These are phyloP conservation scores for Curvularia eragrostidis DNA, from an alignment of 2,329 filamentous ascomycete species.

Conservation along the genomic window DNA sequence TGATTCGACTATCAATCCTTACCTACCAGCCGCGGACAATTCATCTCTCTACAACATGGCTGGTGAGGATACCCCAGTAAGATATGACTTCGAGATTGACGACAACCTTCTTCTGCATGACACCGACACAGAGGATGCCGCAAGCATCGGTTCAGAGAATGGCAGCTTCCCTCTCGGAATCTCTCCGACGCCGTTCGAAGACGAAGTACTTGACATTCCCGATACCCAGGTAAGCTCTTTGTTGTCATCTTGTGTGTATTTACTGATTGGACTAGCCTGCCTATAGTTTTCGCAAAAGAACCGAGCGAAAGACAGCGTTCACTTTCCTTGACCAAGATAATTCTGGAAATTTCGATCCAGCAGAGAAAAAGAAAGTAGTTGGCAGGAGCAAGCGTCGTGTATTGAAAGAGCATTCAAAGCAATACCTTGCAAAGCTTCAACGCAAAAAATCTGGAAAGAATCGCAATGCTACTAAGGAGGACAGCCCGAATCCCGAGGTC, in stretches of 20 bases:
- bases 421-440: conserved; percentile 28
- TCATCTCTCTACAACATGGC: background rate
- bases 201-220: conserved; percentile 19
- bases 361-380: conserved; percentile 20
- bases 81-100: conserved; percentile 15
- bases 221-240: conserved; percentile 14
- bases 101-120: conserved; percentile 20
- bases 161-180: conserved; percentile 6
- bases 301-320: conserved; percentile 25
- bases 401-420: conserved; percentile 12
- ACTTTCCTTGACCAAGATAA: conserved; percentile 49
- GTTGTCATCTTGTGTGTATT: background rate
- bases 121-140: conserved; percentile 5
- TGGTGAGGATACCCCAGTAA: background rate
- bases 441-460: conserved; percentile 27
- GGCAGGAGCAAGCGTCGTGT: conserved; percentile 14
- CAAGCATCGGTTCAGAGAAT: conserved; percentile 1
- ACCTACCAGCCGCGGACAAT: background rate
- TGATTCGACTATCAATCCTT: background rate
- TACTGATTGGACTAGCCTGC: conserved; percentile 19
- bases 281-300: conserved; percentile 35
- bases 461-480: conserved; percentile 21
- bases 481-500: background rate
- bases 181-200: conserved; percentile 23
- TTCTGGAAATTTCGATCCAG: conserved; percentile 48